A percentile compares a stretch with the other conserved stretches of the same genome.
Evolutionary conservation across 257 asterid species (phyloP).

Genomic region (Leonotis leonurus): DNA sequence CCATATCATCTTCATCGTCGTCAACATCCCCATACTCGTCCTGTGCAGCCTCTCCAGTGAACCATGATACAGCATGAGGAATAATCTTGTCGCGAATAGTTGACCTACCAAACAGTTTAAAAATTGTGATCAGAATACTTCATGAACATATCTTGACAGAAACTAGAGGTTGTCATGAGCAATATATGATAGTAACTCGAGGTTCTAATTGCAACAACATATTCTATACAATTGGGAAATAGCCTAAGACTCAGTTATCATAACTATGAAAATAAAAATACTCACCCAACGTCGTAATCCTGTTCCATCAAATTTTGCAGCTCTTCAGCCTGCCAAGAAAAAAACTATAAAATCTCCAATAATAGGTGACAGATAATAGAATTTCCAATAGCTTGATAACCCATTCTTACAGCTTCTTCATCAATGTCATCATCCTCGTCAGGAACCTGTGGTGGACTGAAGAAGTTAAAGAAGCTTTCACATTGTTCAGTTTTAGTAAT

Average conservation of each 20-base stretch:
- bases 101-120: slow-evolving; percentile 38
- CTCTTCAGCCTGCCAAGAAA: slow-evolving; percentile 57
- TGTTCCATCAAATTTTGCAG: slow-evolving; percentile 83
- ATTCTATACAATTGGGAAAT: neutral
- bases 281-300: slow-evolving; percentile 82
- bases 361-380: neutral
- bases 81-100: slow-evolving; percentile 79
- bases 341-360: neutral
- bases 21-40: slow-evolving; percentile 52
- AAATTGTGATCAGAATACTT: neutral
- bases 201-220: no score
- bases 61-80: slow-evolving; percentile 95
- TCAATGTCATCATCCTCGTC: slow-evolving; percentile 79
- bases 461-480: slow-evolving; percentile 88
- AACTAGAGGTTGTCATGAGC: neutral
- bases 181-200: no score
- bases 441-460: slow-evolving; percentile 82
- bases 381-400: neutral
- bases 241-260: neutral
- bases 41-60: slow-evolving; percentile 79
- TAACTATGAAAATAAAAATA: neutral
- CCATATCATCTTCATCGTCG: slow-evolving; percentile 40
- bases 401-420: slow-evolving; percentile 64
- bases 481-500: slow-evolving; percentile 72
- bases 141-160: neutral